phyloP scores from a whole-genome alignment of 1,284 basidiomycete genomes.

The Leccinum insigne region DNA sequence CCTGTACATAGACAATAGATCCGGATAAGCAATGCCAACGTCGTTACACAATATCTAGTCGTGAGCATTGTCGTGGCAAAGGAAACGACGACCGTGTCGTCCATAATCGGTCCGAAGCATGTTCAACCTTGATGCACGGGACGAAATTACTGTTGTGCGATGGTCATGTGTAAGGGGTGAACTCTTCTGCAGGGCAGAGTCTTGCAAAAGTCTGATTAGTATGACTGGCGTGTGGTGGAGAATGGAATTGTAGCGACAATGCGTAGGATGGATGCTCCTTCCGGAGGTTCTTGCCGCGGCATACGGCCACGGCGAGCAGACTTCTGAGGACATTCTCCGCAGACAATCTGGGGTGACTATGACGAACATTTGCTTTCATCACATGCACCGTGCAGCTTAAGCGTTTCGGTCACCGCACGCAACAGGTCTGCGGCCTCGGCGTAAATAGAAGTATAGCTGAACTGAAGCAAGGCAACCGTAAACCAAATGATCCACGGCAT shows the following conservation, averaged over 20 bases:
- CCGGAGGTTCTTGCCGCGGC: conserved; percentile 42
- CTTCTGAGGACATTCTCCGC: too few relatives aligned
- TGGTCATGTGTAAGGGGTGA: conserved; percentile 38
- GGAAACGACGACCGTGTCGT: conserved; percentile 68
- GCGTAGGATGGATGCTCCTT: conserved; percentile 37
- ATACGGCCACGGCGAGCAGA: too few relatives aligned
- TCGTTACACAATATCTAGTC: conserved; percentile 80
- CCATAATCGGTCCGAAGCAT: conserved; percentile 57
- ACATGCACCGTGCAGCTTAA: conserved; percentile 62
- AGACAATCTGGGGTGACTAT: too few relatives aligned
- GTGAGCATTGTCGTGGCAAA: conserved; percentile 77
- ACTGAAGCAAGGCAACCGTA: conserved; percentile 78
- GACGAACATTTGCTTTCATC: conserved; percentile 34
- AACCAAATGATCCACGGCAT: conserved; percentile 39
- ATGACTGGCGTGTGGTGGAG: conserved; percentile 55
- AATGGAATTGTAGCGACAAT: conserved; percentile 73
- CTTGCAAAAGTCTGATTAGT: conserved; percentile 56
- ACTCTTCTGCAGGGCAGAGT: conserved; percentile 55
- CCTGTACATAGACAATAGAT: conserved; percentile 71
- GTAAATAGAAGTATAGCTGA: conserved; percentile 60
- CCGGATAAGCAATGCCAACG: conserved; percentile 69
- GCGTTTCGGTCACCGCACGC: conserved; percentile 63
- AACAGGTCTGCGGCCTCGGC: conserved; percentile 68
- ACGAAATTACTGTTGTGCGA: conserved; percentile 50
- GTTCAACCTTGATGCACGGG: conserved; percentile 17